Conservation (phyloP, 1,139 yeast genomes). For the Oligophagozyma castellii region DNA sequence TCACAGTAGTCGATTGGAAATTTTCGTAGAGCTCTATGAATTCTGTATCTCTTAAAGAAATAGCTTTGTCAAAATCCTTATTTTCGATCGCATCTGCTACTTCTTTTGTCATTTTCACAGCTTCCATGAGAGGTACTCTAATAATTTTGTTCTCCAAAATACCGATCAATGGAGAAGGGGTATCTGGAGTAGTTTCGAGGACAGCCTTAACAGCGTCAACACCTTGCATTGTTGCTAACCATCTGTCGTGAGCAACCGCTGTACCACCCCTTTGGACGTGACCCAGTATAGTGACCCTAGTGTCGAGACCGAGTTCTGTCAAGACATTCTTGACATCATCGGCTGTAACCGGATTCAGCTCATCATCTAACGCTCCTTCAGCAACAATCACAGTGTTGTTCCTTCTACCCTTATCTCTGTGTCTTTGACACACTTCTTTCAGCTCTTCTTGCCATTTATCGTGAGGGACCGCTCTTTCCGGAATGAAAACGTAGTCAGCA, state of each 20-base stretch:
- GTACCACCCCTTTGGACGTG: constrained; percentile 84
- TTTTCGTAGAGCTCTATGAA: constrained; percentile 54
- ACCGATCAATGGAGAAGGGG: constrained; percentile 69
- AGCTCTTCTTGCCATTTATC: constrained; percentile 54
- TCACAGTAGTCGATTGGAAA: constrained; percentile 50
- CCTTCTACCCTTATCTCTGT: constrained; percentile 58
- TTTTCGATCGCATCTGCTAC: constrained; percentile 55
- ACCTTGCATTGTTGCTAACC: constrained; percentile 68
- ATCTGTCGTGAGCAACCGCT: constrained; percentile 68
- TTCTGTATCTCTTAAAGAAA: constrained; percentile 55
- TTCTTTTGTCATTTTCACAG: constrained; percentile 53
- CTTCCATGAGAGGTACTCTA: constrained; percentile 56
- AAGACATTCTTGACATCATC: constrained; percentile 56
- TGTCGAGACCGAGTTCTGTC: constrained; percentile 60
- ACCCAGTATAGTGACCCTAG: constrained; percentile 67
- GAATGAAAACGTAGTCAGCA: constrained; percentile 70
- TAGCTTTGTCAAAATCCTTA: constrained; percentile 51
- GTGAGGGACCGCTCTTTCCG: constrained; percentile 58
- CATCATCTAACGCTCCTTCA: constrained; percentile 65
- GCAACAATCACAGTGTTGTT: constrained; percentile 73
- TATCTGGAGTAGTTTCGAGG: constrained; percentile 50
- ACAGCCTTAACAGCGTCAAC: constrained; percentile 75
- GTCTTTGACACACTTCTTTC: constrained; percentile 50
- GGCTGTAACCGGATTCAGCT: constrained; percentile 50
- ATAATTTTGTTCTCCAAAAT: constrained; percentile 59